Evolutionary conservation across 2,329 filamentous ascomycete genomes (phyloP), one percentile per base, ranked within the genome.

Genomic region (Ustilaginoidea virens): DNA sequence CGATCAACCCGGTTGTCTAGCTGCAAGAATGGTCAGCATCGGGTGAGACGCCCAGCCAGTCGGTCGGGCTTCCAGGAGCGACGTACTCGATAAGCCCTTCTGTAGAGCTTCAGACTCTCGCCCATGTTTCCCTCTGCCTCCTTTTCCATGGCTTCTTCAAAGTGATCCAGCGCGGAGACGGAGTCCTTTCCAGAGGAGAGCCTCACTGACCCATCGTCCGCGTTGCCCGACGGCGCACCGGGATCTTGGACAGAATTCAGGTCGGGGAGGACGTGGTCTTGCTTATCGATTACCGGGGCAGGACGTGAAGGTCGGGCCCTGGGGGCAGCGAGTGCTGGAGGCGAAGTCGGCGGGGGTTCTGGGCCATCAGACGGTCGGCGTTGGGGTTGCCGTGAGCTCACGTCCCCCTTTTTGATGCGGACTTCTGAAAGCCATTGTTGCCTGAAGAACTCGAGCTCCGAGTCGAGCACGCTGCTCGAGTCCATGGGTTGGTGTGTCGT

Each of bases 141-240:
- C 51, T 76, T 85, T 53, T 92, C 80, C 32, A 93, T 86, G 4
- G 87, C 90, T 47, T 71, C 73, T 49, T 96, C 90, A 44, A 90
- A 96, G 51, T 93, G 81, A 42, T 96, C 90, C 11, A 98, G 56
- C 1, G 90, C 90, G 8, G 86, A 80, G 14, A 62, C 60, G 4
- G 80, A 80, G 40, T 78, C 53, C 32, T 40, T 49, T 8, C 51
- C 43, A 17, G 25, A 30, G 31, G 32, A 11, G 31, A 30, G 15
- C 22, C 25, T 30, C 7, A 23, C 28, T 5, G 35, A n/a, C 5
- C 31, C 36, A n/a, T 38, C 37, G 3, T 40, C 17, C 5, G 41
- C 35, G 14, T 36, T 31, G 4, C 35, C 38, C 7, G 29, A 15
- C 5, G 33, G 25, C 29, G 27, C 28, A n/a, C 31, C 28, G 4